Conservation (phyloP, 352 stramenopile species). For the Phytophthora kernoviae region DNA sequence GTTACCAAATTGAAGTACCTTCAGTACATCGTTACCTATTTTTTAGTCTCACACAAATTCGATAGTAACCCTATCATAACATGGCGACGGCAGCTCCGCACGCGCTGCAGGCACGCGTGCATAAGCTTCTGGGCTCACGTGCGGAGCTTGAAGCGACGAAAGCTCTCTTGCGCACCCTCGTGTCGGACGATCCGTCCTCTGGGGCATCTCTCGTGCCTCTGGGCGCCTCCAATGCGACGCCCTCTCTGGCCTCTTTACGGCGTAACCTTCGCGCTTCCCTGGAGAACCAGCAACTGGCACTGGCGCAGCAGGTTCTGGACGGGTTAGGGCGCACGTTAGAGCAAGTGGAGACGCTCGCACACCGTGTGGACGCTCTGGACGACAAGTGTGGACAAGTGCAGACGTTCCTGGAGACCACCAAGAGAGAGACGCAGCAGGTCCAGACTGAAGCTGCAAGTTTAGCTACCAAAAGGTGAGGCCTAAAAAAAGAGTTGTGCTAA, state of each 20-base stretch:
- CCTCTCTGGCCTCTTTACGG: constrained; percentile 47
- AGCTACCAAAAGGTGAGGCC: constrained; percentile 43
- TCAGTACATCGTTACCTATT: too few species aligned
- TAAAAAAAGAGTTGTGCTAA: not conserved
- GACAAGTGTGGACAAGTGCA: constrained; percentile 53
- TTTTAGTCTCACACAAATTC: too few species aligned
- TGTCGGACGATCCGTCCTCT: constrained; percentile 27
- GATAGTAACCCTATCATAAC: not conserved
- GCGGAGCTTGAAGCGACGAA: constrained; percentile 68
- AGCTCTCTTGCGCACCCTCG: constrained; percentile 57
- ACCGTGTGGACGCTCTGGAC: constrained; percentile 50
- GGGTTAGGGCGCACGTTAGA: constrained; percentile 49
- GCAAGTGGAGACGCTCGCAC: constrained; percentile 38
- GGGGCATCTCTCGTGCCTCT: constrained; percentile 31
- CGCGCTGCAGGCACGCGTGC: constrained; percentile 59
- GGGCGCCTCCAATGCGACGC: constrained; percentile 14
- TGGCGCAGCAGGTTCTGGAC: constrained; percentile 54
- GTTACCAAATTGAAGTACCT: too few species aligned
- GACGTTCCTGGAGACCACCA: constrained; percentile 62
- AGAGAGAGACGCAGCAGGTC: constrained; percentile 69
- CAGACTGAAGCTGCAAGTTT: constrained; percentile 58
- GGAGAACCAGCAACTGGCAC: constrained; percentile 54
- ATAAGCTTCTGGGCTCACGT: constrained; percentile 68
- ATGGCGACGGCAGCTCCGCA: constrained; percentile 27
- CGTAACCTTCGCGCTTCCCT: constrained; percentile 52